These are phyloP conservation scores for Malus orientalis DNA, from an alignment of 306 rosid genomes.

Conservation along the genomic window DNA sequence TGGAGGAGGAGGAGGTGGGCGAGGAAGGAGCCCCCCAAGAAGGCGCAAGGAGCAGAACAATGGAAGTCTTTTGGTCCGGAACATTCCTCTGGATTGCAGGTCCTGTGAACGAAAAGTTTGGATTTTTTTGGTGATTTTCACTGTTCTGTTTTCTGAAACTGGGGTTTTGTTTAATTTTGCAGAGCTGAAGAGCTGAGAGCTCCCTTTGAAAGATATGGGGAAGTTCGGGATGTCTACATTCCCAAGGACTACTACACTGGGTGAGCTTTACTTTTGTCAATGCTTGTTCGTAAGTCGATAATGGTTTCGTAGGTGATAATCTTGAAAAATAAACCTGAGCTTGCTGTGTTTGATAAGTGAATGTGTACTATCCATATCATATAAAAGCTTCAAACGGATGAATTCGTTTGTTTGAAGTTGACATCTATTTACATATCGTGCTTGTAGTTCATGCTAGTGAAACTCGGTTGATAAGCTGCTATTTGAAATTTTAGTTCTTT, in stretches of 20 bases:
- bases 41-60: conserved; percentile 64
- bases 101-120: background rate
- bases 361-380: background rate
- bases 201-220: conserved; percentile 87
- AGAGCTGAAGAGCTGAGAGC: conserved; percentile 81
- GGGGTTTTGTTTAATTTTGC: conserved; percentile 4
- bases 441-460: background rate
- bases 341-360: background rate
- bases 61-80: conserved; percentile 94
- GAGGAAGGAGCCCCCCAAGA: conserved; percentile 48
- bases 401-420: background rate
- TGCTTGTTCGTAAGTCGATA: background rate
- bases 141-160: background rate
- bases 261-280: conserved; percentile 33
- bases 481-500: conserved; percentile 3
- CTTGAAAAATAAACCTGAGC: background rate
- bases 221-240: conserved; percentile 88
- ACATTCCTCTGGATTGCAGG: conserved; percentile 90
- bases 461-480: conserved; percentile 11
- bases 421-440: background rate
- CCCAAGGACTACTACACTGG: conserved; percentile 95
- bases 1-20: conserved; percentile 57
- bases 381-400: background rate
- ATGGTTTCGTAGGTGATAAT: background rate
- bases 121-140: background rate